Conservation (phyloP, 441 rosid genomes). For the Viola pubescens region DNA sequence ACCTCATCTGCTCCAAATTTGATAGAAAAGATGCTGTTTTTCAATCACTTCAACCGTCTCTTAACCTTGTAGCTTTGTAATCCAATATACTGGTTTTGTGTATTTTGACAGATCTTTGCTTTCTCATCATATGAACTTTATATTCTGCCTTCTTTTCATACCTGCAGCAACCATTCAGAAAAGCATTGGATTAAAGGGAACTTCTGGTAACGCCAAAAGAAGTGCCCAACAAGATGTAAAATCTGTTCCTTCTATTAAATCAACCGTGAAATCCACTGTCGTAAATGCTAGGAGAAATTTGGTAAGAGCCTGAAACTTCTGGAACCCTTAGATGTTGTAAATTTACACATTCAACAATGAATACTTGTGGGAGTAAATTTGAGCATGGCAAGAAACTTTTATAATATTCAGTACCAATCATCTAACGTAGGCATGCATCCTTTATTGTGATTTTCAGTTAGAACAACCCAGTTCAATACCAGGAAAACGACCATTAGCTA, state of each 20-base stretch:
- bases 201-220: conserved; percentile 23
- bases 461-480: conserved; percentile 35
- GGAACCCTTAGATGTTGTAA: conserved; percentile 1
- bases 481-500: conserved; percentile 29
- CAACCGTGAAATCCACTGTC: conserved; percentile 36
- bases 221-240: conserved; percentile 31
- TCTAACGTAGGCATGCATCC: background rate
- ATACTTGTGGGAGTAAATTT: background rate
- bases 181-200: conserved; percentile 31
- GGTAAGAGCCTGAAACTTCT: conserved; percentile 35
- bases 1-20: background rate
- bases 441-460: conserved; percentile 7
- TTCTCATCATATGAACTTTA: conserved; percentile 10
- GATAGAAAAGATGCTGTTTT: background rate
- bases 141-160: conserved; percentile 11
- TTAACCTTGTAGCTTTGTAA: background rate
- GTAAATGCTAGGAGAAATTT: conserved; percentile 44
- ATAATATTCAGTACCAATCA: background rate
- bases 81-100: conserved; percentile 3
- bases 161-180: conserved; percentile 36
- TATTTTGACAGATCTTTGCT: background rate
- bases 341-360: background rate
- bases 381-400: too few species aligned
- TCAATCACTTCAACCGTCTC: background rate
- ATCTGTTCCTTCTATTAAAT: conserved; percentile 33